These are phyloP conservation scores for Cyberlindnera petersonii DNA, from an alignment of 805 yeast species.

Conservation along the genomic window DNA sequence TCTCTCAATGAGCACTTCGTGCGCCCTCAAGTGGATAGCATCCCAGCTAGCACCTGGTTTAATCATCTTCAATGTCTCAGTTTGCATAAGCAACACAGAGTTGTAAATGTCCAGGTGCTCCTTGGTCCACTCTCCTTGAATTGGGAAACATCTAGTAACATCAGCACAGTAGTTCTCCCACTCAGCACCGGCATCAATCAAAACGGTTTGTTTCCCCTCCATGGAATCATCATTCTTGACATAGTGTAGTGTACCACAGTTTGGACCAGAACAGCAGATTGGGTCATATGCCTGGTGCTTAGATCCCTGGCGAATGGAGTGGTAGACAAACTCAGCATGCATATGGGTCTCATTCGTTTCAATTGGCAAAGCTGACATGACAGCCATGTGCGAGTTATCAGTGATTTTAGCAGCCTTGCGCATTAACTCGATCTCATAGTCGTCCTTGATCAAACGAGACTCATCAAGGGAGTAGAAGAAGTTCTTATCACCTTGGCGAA, in stretches of 20 bases:
- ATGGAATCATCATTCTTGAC: slow-evolving; percentile 71
- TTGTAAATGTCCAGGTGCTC: slow-evolving; percentile 84
- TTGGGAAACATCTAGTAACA: slow-evolving; percentile 94
- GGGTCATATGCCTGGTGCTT: slow-evolving; percentile 90
- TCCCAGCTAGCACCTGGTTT: slow-evolving; percentile 88
- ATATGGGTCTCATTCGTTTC: slow-evolving; percentile 86
- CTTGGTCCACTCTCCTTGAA: slow-evolving; percentile 81
- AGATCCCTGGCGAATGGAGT: slow-evolving; percentile 90
- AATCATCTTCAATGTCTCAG: slow-evolving; percentile 61
- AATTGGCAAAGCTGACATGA: slow-evolving; percentile 88
- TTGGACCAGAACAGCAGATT: slow-evolving; percentile 90
- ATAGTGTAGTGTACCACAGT: slow-evolving; percentile 88
- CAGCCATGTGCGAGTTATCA: slow-evolving; percentile 85
- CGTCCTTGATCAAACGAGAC: slow-evolving; percentile 79
- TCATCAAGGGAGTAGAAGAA: slow-evolving; percentile 81
- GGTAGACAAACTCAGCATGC: slow-evolving; percentile 94
- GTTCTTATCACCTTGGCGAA: slow-evolving; percentile 43
- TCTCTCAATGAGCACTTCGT: slow-evolving; percentile 66
- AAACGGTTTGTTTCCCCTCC: slow-evolving; percentile 56
- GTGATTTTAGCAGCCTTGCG: slow-evolving; percentile 79
- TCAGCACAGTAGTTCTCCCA: slow-evolving; percentile 92
- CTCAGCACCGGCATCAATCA: slow-evolving; percentile 97
- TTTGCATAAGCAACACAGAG: slow-evolving; percentile 80
- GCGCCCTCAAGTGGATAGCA: slow-evolving; percentile 75
- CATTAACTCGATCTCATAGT: slow-evolving; percentile 71